Base-by-base conservation (phyloP, 1,284 basidiomycete species). In the Trichosporon asahii region DNA sequence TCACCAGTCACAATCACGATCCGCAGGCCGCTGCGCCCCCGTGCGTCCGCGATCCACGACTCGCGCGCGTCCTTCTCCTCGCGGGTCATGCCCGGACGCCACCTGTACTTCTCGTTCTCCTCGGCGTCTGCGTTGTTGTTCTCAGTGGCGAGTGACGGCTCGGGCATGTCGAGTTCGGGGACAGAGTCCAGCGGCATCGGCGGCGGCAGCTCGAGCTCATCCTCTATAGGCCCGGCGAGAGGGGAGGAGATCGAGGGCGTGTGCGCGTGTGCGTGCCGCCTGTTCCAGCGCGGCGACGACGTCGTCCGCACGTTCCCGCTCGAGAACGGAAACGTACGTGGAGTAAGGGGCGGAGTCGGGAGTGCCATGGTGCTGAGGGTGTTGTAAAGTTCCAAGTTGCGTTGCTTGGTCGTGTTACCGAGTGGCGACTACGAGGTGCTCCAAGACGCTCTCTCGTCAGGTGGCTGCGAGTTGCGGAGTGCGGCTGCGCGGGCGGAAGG, bases 1-100 rank as follows among this genome's bases (percentile, higher is more conserved):
- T 66, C 55, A 80, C 80, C 79, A 1, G 82, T 83, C 11, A 83
- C 82, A 68, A 83, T 82, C 63, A 83, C 81, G 35, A 83, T 82
- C 9, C 81, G 66, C 53, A 83, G 63, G 1, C 79, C 80, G 21
- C 71, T 75, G 65, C 80, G 75, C 11, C 80, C 80, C 66, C 80
- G 69, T 0, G 66, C 71, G 14, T 68, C 70, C 25, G 71, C 70
- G 11, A 83, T 60, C 80, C 81, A 82, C 33, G 60, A 73, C 60
- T 78, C 76, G 33, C 82, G 71, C 55, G 61, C 74, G 55, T 77
- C 76, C 60, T 70, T 74, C 68, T 79, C 77, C 29, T 76, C 66
- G 1, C 70, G 60, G 0, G 71, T 75, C 78, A 82, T 80, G 7
- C 72, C 74, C 12, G 74, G 68, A 29, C 75, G 67, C 81, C 82